Percentiles rank a stretch among this genome's conserved stretches.
Conservation (phyloP, 78 protist species). For the Planoprotostelium fungivorum region DNA sequence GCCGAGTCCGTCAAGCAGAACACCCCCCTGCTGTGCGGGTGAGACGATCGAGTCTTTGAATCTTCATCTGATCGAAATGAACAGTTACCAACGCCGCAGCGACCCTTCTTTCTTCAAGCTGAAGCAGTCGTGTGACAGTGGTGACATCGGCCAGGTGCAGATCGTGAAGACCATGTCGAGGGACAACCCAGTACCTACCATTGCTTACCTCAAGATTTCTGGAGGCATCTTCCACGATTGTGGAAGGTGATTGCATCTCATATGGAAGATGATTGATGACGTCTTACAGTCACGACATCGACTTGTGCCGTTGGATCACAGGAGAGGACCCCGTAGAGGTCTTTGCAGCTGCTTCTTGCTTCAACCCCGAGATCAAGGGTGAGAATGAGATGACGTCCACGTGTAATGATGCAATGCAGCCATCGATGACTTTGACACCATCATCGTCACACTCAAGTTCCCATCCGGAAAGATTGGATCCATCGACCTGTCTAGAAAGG, state of each 20-base stretch:
- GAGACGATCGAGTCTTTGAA: neutral
- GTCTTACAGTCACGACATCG: neutral
- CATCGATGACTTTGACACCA: conserved; percentile 20
- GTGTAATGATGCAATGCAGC: neutral
- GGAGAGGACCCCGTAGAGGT: conserved; percentile 10
- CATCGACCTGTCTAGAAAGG: conserved; percentile 13
- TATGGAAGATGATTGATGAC: neutral
- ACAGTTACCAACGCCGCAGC: conserved; percentile 6
- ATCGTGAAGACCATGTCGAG: conserved; percentile 6
- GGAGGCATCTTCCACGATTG: conserved; percentile 10
- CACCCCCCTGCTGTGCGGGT: conserved; percentile 6
- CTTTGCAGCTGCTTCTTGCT: conserved; percentile 1
- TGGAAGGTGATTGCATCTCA: neutral
- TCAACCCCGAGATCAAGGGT: conserved; percentile 3
- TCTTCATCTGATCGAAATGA: neutral
- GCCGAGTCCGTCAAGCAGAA: neutral
- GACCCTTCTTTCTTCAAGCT: conserved; percentile 2
- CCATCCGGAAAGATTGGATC: neutral
- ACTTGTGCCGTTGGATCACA: conserved; percentile 6
- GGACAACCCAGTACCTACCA: conserved; percentile 12
- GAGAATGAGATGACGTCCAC: neutral
- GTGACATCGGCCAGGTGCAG: neutral
- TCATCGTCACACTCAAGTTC: conserved; percentile 2
- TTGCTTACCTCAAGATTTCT: conserved; percentile 3
- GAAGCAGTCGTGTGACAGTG: neutral